Base-by-base conservation (phyloP, 805 yeast genomes). In the Candida khao-thaluensis region DNA sequence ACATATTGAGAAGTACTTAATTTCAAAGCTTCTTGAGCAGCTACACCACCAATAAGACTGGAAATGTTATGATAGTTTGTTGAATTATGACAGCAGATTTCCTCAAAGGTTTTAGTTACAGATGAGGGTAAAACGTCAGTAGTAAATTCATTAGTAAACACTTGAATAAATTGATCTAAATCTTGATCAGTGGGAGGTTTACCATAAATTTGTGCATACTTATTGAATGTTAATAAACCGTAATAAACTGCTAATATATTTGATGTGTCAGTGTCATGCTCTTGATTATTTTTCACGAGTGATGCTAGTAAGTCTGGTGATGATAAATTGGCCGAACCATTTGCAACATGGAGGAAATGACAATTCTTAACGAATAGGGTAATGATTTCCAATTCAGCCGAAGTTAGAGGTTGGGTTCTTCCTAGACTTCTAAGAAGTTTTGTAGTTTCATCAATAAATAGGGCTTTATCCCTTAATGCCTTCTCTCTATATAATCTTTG, bases 21-120 rank as follows among this genome's bases (percentile, higher is more conserved):
- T 61, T 93, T 91, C 37, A 87, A 68, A 4, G 77, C 79, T 56
- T 91, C 99, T 55, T 91, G 96, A 3, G 88, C 82, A 0, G 79
- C 89, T 9, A 90, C 66, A 0, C 96, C 98, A 2, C 96, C 98
- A 48, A 86, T 65, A 3, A 87, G 59, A 4, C 95, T 71, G 15
- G 82, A 64, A 11, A 78, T 70, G 49, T 83, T 82, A 44, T 78
- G 81, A 35, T 81, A 56, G 42, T 72, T 76, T 27, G 60, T 58
- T 10, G 76, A 49, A 7, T 65, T 53, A 30, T 69, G 70, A 10
- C 58, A 52, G 25, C 71, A 57, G 0, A 65, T 54, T 29, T 72
- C 74, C 27, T 52, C 43, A 37, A 57, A 58, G 4, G 52, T 53
- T 24, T 44, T 37, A 1, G 34, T 36, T 11, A 54, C 43, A 1